These are phyloP conservation scores for Chalciporus pseudorubinellus DNA, from an alignment of 768 basidiomycete species.

Conservation along the genomic window DNA sequence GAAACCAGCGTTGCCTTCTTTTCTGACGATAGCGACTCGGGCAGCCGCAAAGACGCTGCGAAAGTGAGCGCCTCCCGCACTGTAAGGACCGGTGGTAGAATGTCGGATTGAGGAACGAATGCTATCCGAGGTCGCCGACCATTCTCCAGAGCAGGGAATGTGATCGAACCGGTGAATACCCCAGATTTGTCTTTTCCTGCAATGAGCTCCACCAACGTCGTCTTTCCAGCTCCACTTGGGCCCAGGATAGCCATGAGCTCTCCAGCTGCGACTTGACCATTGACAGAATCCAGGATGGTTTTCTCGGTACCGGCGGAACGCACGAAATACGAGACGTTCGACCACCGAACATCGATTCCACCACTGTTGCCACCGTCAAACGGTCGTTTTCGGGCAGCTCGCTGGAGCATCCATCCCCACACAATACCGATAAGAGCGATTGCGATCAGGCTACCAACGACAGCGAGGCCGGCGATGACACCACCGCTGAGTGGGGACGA, in stretches of 20 bases:
- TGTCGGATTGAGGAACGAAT: conserved; percentile 86
- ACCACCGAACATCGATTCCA: conserved; percentile 69
- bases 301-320: conserved; percentile 36
- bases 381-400: conserved; percentile 52
- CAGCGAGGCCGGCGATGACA: conserved; percentile 87
- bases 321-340: conserved; percentile 63
- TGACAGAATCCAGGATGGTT: conserved; percentile 71
- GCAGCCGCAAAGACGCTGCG: conserved; percentile 80
- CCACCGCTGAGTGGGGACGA: conserved; percentile 64
- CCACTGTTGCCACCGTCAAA: conserved; percentile 40
- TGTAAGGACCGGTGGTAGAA: conserved; percentile 76
- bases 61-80: conserved; percentile 82
- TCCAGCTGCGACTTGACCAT: conserved; percentile 71
- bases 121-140: conserved; percentile 57
- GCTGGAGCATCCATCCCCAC: conserved; percentile 61
- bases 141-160: conserved; percentile 43
- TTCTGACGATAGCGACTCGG: conserved; percentile 61
- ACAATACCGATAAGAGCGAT: conserved; percentile 57
- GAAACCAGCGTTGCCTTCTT: conserved; percentile 68
- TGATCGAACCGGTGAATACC: conserved; percentile 58
- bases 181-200: conserved; percentile 83
- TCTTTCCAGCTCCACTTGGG: conserved; percentile 92
- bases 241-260: conserved; percentile 91
- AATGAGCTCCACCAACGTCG: conserved; percentile 87
- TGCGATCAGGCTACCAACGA: conserved; percentile 67